Percentiles rank a stretch among this genome's conserved stretches.
phyloP scores from a whole-genome alignment of 176 grass and related monocot species.

The Avena sativa region DNA sequence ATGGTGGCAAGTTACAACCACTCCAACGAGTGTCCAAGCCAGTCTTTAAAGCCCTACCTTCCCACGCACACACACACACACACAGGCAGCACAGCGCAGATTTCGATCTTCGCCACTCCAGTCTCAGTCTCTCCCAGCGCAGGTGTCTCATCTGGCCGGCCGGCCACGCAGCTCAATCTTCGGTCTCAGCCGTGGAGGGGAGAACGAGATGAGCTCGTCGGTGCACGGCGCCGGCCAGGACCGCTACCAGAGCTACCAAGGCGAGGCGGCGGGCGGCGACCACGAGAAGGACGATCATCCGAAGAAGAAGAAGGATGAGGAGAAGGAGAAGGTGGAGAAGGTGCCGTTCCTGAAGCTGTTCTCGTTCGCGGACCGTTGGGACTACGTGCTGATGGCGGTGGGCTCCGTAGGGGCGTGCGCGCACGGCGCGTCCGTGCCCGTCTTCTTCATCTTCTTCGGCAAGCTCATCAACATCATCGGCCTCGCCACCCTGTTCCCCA shows the following conservation, averaged over 20 bases:
- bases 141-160: neutral
- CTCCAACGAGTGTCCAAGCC: neutral
- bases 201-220: conserved; percentile 44
- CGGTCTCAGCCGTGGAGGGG: conserved; percentile 27
- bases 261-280: neutral
- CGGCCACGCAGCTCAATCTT: neutral
- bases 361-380: conserved; percentile 95
- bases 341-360: conserved; percentile 98
- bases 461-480: conserved; percentile 99
- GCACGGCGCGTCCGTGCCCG: conserved; percentile 94
- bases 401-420: conserved; percentile 88
- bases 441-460: conserved; percentile 99
- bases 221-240: conserved; percentile 40
- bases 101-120: neutral
- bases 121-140: neutral
- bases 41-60: conserved; percentile 32
- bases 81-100: neutral
- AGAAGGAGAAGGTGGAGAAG: conserved; percentile 39
- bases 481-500: conserved; percentile 89
- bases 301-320: neutral
- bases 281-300: neutral
- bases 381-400: conserved; percentile 84
- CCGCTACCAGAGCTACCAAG: neutral
- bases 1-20: conserved; percentile 27
- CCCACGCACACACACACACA: neutral